Base-by-base conservation (phyloP, 2,329 filamentous ascomycete genomes). In the Colletotrichum gigasporum region DNA sequence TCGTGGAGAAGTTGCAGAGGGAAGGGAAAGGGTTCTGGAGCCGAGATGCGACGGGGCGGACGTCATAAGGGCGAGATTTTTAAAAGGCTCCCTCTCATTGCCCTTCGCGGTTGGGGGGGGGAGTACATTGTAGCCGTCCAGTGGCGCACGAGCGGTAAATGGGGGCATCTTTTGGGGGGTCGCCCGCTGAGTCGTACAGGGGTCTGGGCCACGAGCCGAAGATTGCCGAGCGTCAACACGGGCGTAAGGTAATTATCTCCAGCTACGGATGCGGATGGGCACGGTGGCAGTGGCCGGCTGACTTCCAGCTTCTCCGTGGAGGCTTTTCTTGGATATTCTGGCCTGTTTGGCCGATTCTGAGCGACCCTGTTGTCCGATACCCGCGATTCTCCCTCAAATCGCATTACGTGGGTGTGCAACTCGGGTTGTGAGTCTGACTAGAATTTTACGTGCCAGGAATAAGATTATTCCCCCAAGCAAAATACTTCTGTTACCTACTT, bases 21-120 rank as follows among this genome's bases (percentile, higher is more conserved):
- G 44, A 63, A 39, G 58, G 45, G 32, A 59, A 54, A 53, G 51
- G 63, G 58, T 63, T 50, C 58, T 57, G 44, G 20, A 57, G 63
- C 50, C 58, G 63, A 54, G 47, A 63, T 63, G 63, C 63, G 51
- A 63, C 30, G 51, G 63, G 44, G 52, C 37, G 58, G 37, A 65
- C 63, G 63, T 65, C 63, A 65, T 63, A 63, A 50, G 53, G 58
- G 63, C 63, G 59, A 63, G 59, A 52, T 63, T 65, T 65, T 45
- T 41, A 52, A 58, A 65, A 63, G 58, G 58, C 30, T 65, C 51
- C 63, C 45, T 65, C 58, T 63, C 58, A 63, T 63, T 63, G 57
- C 26, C n/a, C 39, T 51, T 47, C 41, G 53, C 42, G 41, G 53
- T 39, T 39, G 32, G 54, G 55, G 60, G 44, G 24, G n/a, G 6